phyloP scores from a whole-genome alignment of 2,329 filamentous ascomycete species.

The Diaporthe ampelina region DNA sequence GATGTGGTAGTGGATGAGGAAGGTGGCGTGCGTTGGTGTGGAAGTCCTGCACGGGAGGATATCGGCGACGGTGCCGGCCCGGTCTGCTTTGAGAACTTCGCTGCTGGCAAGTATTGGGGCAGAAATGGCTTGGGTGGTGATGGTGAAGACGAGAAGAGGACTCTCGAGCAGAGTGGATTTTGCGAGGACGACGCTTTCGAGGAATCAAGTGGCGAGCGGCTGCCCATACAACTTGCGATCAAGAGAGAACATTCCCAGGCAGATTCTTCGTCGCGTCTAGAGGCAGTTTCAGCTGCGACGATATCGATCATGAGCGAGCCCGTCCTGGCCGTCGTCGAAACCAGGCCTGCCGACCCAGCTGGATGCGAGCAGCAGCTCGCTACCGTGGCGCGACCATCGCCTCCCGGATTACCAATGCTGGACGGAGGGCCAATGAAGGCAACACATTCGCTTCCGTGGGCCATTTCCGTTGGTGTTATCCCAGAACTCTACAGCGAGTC shows the following conservation, averaged over 20 bases:
- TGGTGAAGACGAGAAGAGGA: background rate
- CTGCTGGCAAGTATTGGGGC: slow-evolving; percentile 64
- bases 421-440: slow-evolving; percentile 50
- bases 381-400: slow-evolving; percentile 10
- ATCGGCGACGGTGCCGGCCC: background rate
- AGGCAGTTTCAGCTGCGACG: background rate
- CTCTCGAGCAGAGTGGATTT: no score
- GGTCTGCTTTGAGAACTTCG: slow-evolving; percentile 62
- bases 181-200: background rate
- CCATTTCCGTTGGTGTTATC: slow-evolving; percentile 59
- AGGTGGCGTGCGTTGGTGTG: no score
- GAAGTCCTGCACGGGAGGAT: background rate
- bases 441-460: slow-evolving; percentile 36
- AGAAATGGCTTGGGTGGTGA: slow-evolving; percentile 59
- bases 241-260: background rate
- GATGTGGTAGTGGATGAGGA: background rate
- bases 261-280: background rate
- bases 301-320: slow-evolving; percentile 2
- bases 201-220: background rate
- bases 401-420: slow-evolving; percentile 50
- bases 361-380: background rate
- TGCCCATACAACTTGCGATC: background rate
- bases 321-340: background rate
- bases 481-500: slow-evolving; percentile 63
- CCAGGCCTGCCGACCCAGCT: background rate